A percentile compares a stretch with the other conserved stretches of the same genome.
These are phyloP conservation scores for Xanthoconium purpureum DNA, from an alignment of 768 basidiomycete species.

Conservation along the genomic window DNA sequence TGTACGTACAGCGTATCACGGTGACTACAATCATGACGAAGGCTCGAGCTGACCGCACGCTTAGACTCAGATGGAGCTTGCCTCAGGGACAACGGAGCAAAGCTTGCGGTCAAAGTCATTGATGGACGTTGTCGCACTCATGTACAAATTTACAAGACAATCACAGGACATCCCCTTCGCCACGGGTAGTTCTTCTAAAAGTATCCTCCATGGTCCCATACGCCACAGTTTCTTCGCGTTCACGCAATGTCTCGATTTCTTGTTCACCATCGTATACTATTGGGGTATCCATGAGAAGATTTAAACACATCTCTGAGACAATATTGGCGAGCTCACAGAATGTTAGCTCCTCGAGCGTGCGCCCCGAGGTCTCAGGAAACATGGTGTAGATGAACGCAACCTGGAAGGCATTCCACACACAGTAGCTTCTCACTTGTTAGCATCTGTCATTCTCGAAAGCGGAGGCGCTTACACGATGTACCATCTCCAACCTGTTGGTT, in stretches of 20 bases:
- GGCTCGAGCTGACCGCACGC: no score
- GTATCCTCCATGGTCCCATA: neutral
- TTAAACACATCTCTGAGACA: neutral
- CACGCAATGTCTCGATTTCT: neutral
- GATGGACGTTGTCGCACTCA: no score
- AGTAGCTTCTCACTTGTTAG: neutral
- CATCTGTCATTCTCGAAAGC: no score
- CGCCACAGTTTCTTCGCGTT: neutral
- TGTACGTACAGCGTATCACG: no score
- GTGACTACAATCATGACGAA: no score
- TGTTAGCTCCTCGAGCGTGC: neutral
- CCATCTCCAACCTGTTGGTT: neutral
- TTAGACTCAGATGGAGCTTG: no score
- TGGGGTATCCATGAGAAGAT: neutral
- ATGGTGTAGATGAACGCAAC: neutral
- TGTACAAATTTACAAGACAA: conserved; percentile 1
- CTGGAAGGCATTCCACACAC: neutral
- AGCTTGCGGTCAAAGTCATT: no score
- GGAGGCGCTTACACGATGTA: neutral
- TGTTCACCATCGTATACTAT: conserved; percentile 4
- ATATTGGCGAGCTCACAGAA: conserved; percentile 7
- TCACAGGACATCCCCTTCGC: neutral
- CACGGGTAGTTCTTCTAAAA: neutral
- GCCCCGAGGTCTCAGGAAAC: neutral
- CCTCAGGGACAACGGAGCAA: no score